Percentiles rank a stretch among this genome's conserved stretches.
These are phyloP conservation scores for Stachybotrys chlorohalonatus DNA, from an alignment of 2,329 filamentous ascomycete species.

Conservation along the genomic window DNA sequence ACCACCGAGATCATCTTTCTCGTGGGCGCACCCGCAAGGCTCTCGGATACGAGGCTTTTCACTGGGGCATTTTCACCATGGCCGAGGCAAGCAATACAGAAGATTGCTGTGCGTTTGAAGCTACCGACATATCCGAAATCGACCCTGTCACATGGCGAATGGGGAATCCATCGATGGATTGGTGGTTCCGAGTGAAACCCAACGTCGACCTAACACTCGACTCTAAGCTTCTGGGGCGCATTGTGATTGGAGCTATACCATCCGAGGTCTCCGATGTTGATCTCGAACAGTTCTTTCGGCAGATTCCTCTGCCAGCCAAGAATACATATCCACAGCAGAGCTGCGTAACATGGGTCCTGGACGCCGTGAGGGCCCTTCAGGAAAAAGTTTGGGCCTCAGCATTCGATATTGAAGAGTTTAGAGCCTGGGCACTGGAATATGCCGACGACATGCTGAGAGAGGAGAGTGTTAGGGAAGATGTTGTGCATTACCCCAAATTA, in stretches of 20 bases:
- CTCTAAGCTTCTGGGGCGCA: conserved; percentile 15
- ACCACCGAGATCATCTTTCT: conserved; percentile 18
- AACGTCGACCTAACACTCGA: conserved; percentile 7
- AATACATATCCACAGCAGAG: conserved; percentile 23
- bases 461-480: neutral
- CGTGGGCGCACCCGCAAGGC: conserved; percentile 9
- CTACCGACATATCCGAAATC: conserved; percentile 19
- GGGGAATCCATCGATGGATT: conserved; percentile 21
- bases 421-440: conserved; percentile 16
- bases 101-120: conserved; percentile 14
- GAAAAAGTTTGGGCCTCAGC: conserved; percentile 11
- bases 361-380: conserved; percentile 16
- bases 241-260: conserved; percentile 16
- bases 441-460: conserved; percentile 17
- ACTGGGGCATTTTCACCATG: conserved; percentile 20
- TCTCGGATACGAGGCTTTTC: conserved; percentile 19
- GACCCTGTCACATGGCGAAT: conserved; percentile 19
- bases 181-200: conserved; percentile 14
- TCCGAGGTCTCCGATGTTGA: conserved; percentile 7
- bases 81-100: conserved; percentile 5
- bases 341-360: conserved; percentile 21
- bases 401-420: conserved; percentile 17
- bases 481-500: neutral
- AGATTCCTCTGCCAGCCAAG: conserved; percentile 17
- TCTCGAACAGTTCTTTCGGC: conserved; percentile 11